These are phyloP conservation scores for Kodamaea laetipori DNA, from an alignment of 805 yeast genomes.

Conservation along the genomic window DNA sequence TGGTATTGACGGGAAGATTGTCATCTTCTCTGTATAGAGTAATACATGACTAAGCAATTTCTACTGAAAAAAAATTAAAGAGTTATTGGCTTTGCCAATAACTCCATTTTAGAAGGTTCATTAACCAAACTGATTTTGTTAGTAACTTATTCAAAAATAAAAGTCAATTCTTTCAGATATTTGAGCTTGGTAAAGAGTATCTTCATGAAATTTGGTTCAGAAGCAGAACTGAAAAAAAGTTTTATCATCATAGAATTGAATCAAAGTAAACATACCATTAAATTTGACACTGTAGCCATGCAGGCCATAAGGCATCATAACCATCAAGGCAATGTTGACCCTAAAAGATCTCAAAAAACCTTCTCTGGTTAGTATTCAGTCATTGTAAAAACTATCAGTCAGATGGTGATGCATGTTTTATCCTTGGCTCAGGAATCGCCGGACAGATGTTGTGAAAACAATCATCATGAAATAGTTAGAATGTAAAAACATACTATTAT, in stretches of 20 bases:
- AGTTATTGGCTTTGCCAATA: neutral
- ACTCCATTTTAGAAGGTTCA: neutral
- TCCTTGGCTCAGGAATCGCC: conserved; percentile 79
- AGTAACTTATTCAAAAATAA: neutral
- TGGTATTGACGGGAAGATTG: conserved; percentile 92
- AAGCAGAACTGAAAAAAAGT: conserved; percentile 90
- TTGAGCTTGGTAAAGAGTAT: conserved; percentile 69
- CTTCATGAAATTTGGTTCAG: conserved; percentile 80
- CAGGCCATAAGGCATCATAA: too few species aligned
- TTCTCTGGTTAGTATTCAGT: neutral
- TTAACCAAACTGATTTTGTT: too few species aligned
- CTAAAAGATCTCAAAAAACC: too few species aligned
- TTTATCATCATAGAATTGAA: conserved; percentile 56
- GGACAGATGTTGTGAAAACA: conserved; percentile 29
- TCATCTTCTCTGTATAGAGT: conserved; percentile 53
- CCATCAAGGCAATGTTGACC: too few species aligned
- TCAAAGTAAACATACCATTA: conserved; percentile 1
- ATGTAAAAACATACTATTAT: conserved; percentile 12
- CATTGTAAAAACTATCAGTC: conserved; percentile 37
- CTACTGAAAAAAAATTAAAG: neutral
- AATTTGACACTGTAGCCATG: too few species aligned
- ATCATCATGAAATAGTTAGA: conserved; percentile 17
- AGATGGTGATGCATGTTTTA: conserved; percentile 98
- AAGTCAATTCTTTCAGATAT: conserved; percentile 35
- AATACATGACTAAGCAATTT: neutral